Percentiles rank a stretch among this genome's conserved stretches.
Evolutionary conservation across 495 filamentous ascomycete genomes (phyloP).

Genomic region (Rhypophila decipiens): DNA sequence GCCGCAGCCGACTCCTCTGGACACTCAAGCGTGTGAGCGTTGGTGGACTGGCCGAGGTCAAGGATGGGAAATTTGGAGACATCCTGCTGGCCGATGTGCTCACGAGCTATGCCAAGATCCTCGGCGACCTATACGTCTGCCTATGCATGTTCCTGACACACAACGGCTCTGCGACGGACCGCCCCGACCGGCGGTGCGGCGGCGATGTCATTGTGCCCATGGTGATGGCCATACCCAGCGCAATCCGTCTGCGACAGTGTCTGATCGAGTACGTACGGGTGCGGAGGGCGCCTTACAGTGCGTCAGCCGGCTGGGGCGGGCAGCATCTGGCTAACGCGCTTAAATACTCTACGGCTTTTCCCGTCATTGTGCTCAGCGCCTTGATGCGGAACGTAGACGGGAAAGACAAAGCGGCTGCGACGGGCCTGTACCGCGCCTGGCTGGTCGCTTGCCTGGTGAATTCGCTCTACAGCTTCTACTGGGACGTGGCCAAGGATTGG

Average conservation of each 20-base stretch:
- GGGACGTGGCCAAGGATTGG: constrained; percentile 97
- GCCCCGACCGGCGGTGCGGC: constrained; percentile 75
- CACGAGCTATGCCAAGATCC: constrained; percentile 86
- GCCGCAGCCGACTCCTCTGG: constrained; percentile 67
- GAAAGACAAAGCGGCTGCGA: constrained; percentile 30
- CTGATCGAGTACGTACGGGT: constrained; percentile 80
- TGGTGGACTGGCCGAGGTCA: constrained; percentile 71
- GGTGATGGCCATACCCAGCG: constrained; percentile 70
- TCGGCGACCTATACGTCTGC: constrained; percentile 82
- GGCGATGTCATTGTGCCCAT: constrained; percentile 68
- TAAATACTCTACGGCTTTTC: constrained; percentile 89
- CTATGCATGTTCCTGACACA: constrained; percentile 79
- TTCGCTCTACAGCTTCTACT: constrained; percentile 90
- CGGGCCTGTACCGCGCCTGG: constrained; percentile 47
- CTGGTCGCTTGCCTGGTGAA: constrained; percentile 63
- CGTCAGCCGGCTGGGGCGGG: constrained; percentile 56
- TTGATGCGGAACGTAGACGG: constrained; percentile 64
- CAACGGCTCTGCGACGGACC: constrained; percentile 64
- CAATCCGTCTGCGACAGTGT: constrained; percentile 88
- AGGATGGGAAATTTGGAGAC: constrained; percentile 88
- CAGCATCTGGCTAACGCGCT: constrained; percentile 87
- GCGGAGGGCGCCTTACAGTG: constrained; percentile 42
- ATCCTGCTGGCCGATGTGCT: constrained; percentile 90
- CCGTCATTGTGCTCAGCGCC: constrained; percentile 73
- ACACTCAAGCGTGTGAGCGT: constrained; percentile 67